A percentile compares a stretch with the other conserved stretches of the same genome.
Evolutionary conservation across 2,329 filamentous ascomycete genomes (phyloP).

Genomic region (Xylaria sp.): DNA sequence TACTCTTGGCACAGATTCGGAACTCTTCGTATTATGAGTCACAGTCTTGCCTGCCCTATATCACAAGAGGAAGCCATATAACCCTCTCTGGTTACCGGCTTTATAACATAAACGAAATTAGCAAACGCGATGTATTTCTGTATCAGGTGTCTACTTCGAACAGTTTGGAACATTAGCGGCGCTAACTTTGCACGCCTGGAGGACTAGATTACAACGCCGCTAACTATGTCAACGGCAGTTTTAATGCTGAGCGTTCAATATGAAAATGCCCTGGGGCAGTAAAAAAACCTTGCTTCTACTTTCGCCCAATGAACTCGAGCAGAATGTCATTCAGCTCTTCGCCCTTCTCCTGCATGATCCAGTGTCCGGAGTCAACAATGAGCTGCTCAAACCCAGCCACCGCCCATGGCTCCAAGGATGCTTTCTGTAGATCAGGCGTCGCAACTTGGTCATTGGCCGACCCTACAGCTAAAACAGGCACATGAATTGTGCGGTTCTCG

Average conservation of each 20-base stretch:
- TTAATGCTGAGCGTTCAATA: background rate
- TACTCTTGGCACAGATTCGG: too few relatives aligned
- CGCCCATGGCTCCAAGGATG: slow-evolving; percentile 16
- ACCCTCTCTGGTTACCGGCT: too few relatives aligned
- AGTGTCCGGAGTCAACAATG: slow-evolving; percentile 24
- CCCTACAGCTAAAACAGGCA: slow-evolving; percentile 12
- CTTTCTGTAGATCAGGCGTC: background rate
- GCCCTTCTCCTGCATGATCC: slow-evolving; percentile 28
- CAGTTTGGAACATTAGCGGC: too few relatives aligned
- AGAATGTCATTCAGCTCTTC: slow-evolving; percentile 24
- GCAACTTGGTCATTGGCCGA: slow-evolving; percentile 7
- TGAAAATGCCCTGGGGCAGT: background rate
- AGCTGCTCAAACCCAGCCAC: slow-evolving; percentile 13
- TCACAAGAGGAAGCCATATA: too few relatives aligned
- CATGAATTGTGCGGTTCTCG: slow-evolving; percentile 10
- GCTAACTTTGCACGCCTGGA: too few relatives aligned
- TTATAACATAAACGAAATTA: too few relatives aligned
- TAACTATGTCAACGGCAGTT: background rate
- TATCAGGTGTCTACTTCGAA: too few relatives aligned
- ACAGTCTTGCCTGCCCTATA: too few relatives aligned
- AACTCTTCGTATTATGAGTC: too few relatives aligned
- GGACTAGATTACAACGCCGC: slow-evolving; percentile 6
- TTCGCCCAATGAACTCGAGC: slow-evolving; percentile 3
- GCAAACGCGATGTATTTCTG: too few relatives aligned
- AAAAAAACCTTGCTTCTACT: background rate